Conservation (phyloP, 2,329 filamentous ascomycete genomes). For the Scytalidium lignicola region DNA sequence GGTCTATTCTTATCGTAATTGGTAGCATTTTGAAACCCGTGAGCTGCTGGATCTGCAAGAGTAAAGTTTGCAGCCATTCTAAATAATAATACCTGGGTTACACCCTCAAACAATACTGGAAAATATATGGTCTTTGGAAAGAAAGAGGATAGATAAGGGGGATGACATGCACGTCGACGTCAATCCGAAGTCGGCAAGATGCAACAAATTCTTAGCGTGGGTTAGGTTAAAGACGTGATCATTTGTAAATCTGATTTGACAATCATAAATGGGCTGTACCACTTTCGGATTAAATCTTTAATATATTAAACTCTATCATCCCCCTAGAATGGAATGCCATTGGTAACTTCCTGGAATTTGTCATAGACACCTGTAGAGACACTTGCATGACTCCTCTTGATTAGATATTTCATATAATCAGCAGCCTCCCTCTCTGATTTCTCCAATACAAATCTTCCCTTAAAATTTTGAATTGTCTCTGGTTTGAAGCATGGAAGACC, state of each 20-base stretch:
- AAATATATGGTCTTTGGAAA: too few species aligned
- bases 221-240: background rate
- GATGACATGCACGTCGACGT: background rate
- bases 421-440: constrained; percentile 89
- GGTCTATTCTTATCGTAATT: constrained; percentile 66
- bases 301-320: background rate
- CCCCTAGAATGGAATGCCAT: constrained; percentile 83
- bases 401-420: constrained; percentile 84
- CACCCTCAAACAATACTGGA: background rate
- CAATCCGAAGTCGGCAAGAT: background rate
- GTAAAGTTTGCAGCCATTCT: constrained; percentile 9
- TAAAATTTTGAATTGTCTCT: constrained; percentile 88
- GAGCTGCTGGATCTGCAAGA: constrained; percentile 18
- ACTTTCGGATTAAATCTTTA: background rate
- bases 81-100: background rate
- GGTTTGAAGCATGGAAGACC: constrained; percentile 97
- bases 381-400: constrained; percentile 85
- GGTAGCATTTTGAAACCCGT: constrained; percentile 58
- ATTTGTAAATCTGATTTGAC: background rate
- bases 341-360: constrained; percentile 94
- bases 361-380: constrained; percentile 95
- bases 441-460: constrained; percentile 86
- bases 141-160: background rate
- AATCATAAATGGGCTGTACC: background rate
- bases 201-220: background rate